Evolutionary conservation across 225 moss, liverwort and hornwort genomes (phyloP).

Genomic region (Marchantia polymorpha): DNA sequence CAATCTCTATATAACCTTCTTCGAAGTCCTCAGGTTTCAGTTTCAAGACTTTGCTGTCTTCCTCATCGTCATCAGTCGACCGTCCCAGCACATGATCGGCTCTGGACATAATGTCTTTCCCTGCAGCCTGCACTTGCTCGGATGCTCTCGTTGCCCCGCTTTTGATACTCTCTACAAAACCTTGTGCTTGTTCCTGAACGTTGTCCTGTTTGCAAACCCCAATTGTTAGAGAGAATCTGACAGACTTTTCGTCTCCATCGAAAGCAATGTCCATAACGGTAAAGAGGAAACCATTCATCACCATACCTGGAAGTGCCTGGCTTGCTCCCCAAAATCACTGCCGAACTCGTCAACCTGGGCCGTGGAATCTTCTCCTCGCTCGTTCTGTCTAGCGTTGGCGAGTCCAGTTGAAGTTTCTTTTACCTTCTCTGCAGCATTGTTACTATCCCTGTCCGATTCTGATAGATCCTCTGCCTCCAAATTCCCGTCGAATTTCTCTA

Average conservation of each 20-base stretch:
- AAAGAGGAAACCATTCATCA: neutral
- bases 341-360: neutral
- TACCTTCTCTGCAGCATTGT: neutral
- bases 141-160: conserved; percentile 7
- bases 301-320: neutral
- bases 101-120: neutral
- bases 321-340: neutral
- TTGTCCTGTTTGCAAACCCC: neutral
- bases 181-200: neutral
- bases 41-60: neutral
- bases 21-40: conserved; percentile 4
- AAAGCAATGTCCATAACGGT: neutral
- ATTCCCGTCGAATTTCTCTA: neutral
- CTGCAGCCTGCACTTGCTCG: conserved; percentile 10
- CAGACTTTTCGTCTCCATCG: neutral
- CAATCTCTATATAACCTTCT: conserved; percentile 13
- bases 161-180: neutral
- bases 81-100: neutral
- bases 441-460: neutral
- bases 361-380: neutral
- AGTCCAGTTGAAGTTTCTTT: neutral
- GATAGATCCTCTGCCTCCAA: neutral
- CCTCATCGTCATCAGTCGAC: neutral
- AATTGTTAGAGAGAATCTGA: neutral
- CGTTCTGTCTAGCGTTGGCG: neutral